Evolutionary conservation across 768 basidiomycete genomes (phyloP), one percentile per base, ranked within the genome.

Genomic region (Porphyrellus cyaneotinctus): DNA sequence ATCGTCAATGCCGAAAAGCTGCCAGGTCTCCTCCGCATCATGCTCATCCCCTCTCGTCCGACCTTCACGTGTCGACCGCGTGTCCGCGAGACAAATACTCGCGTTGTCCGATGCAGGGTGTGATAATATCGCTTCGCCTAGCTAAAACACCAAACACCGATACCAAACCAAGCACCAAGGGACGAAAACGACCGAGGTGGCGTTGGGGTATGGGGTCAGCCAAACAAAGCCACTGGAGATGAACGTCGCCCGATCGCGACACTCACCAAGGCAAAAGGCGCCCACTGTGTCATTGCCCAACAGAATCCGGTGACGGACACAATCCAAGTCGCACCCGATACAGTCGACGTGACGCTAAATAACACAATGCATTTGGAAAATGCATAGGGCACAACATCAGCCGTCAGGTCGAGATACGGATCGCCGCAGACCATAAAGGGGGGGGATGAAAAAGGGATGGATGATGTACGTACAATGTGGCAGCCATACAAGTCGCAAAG

Each of bases 241-340:
- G 28, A 28, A n/a, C 14, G 22, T 43, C 31, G 4, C 37, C 28
- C 13, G 42, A 48, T 51, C 20, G 26, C 26, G 48, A 15, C 17
- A 72, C 83, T 43, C 58, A 95, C 91, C 63, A 98, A 69, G 0
- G 92, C 84, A 70, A 91, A 95, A 3, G 95, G 95, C 4, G 85
- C 92, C 95, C 95, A 97, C 69, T 88, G 87, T 1, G 86, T 81
- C 47, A 97, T 78, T 6, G 93, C 92, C 91, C 89, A 97, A n/a
- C 89, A 87, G 60, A 97, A 87, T 0, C 95, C 95, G 8, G 86
- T 85, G 13, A 88, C 58, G 9, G 85, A 80, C 46, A 97, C 81
- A 54, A 97, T 77, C 13, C 84, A 51, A 1, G 88, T 92, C 17
- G 91, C 87, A 0, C 87, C 84, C 15, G 64, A 64, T 1, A 94